Percentiles rank a stretch among this genome's conserved stretches.
Conservation (phyloP, 345 rosid genomes). For the Populus deltoides region DNA sequence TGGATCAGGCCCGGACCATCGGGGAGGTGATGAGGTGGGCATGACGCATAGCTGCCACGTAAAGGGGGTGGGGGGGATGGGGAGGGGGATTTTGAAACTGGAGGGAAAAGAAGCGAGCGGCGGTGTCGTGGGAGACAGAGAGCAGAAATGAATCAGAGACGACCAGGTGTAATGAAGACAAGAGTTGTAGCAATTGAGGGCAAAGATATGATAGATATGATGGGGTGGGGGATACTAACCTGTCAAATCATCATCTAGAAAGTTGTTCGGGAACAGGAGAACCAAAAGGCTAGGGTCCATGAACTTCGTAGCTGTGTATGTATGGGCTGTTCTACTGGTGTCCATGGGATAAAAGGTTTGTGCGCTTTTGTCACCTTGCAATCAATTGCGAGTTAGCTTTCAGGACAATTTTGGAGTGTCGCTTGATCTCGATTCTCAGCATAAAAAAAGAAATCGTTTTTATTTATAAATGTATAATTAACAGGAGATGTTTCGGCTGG, state of each 20-base stretch:
- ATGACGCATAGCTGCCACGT: slow-evolving; percentile 18
- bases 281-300: background rate
- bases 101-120: slow-evolving; percentile 17
- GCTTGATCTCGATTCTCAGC: background rate
- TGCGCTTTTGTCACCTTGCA: background rate
- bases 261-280: slow-evolving; percentile 19
- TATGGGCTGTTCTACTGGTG: background rate
- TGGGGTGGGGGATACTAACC: background rate
- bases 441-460: too few species aligned
- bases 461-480: too few species aligned
- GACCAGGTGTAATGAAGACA: slow-evolving; percentile 16
- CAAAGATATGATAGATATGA: slow-evolving; percentile 34
- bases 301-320: background rate
- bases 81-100: background rate
- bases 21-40: background rate
- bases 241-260: slow-evolving; percentile 24
- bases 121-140: slow-evolving; percentile 20
- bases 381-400: background rate
- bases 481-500: too few species aligned
- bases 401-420: background rate
- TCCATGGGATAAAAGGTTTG: background rate
- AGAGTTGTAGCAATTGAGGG: background rate
- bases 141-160: slow-evolving; percentile 20
- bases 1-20: background rate
- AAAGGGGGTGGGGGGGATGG: background rate